Percentiles rank a stretch among this genome's conserved stretches.
These are phyloP conservation scores for Alternaria sp. DNA, from an alignment of 2,329 filamentous ascomycete genomes.

Conservation along the genomic window DNA sequence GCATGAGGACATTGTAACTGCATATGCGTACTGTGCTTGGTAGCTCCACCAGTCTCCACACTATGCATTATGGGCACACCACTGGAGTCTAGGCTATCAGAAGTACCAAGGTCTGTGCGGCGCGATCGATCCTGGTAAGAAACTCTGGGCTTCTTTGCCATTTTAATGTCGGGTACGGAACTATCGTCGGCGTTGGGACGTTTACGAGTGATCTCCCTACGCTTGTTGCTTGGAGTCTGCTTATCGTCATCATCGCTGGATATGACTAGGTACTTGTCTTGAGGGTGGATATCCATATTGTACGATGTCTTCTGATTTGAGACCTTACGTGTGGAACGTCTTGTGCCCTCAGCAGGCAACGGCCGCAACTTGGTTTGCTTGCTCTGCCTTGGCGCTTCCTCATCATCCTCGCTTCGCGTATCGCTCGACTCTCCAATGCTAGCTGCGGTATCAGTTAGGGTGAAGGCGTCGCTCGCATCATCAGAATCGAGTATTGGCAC, in stretches of 20 bases:
- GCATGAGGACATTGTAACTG: neutral
- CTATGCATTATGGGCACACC: neutral
- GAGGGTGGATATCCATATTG: constrained; percentile 40
- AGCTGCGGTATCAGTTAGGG: constrained; percentile 6
- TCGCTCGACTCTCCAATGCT: constrained; percentile 5
- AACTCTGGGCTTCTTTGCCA: neutral
- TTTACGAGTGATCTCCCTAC: neutral
- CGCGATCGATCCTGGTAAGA: neutral
- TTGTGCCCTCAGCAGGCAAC: constrained; percentile 14
- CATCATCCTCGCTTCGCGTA: constrained; percentile 16
- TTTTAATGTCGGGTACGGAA: neutral
- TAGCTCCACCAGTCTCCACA: neutral
- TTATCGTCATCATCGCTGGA: constrained; percentile 14
- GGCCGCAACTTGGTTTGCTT: constrained; percentile 1
- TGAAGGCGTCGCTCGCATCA: constrained; percentile 7
- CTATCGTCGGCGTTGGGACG: neutral
- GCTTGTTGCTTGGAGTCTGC: constrained; percentile 1
- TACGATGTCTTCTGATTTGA: constrained; percentile 31
- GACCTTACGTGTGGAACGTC: constrained; percentile 38
- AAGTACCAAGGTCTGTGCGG: neutral
- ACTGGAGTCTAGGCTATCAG: neutral
- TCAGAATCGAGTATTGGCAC: neutral
- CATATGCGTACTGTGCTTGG: neutral
- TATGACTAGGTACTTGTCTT: constrained; percentile 33
- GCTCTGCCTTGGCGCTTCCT: neutral